Conservation (phyloP, 2,329 filamentous ascomycete species). For the Ceratocystis variospora region DNA sequence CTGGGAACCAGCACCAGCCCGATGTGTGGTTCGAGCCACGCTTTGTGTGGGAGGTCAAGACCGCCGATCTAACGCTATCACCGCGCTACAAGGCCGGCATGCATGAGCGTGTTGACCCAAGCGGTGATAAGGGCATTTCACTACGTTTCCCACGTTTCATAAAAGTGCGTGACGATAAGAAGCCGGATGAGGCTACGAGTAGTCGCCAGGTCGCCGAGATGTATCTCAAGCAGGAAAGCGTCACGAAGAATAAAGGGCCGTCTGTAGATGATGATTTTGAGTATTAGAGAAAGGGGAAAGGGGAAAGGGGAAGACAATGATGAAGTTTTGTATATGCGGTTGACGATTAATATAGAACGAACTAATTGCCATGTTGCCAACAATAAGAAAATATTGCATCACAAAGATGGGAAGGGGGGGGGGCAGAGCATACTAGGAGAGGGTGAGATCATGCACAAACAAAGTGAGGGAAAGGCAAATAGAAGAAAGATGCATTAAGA, state of each 20-base stretch:
- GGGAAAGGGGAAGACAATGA: background rate
- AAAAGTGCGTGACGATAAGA: conserved; percentile 86
- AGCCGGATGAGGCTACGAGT: conserved; percentile 75
- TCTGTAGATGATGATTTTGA: conserved; percentile 95
- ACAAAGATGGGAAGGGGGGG: too few relatives aligned
- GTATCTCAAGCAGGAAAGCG: conserved; percentile 90
- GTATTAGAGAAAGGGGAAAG: conserved; percentile 43
- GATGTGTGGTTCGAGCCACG: conserved; percentile 97
- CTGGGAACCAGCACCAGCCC: conserved; percentile 78
- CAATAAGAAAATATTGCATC: too few relatives aligned
- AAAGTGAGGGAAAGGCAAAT: background rate
- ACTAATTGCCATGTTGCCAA: too few relatives aligned
- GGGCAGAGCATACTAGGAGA: too few relatives aligned
- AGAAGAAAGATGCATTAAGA: background rate
- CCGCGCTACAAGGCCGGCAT: conserved; percentile 87
- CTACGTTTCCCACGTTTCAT: conserved; percentile 89
- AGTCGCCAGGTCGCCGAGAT: conserved; percentile 84
- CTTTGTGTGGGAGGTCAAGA: conserved; percentile 95
- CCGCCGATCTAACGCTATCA: conserved; percentile 83
- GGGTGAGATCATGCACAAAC: background rate
- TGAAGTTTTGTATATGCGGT: background rate
- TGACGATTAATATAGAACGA: background rate
- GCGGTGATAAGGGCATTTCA: conserved; percentile 65
- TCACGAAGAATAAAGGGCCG: conserved; percentile 71
- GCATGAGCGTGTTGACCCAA: conserved; percentile 60